Evolutionary conservation across 495 filamentous ascomycete species (phyloP), one percentile per base, ranked within the genome.

Genomic region (Coniosporium apollinis): DNA sequence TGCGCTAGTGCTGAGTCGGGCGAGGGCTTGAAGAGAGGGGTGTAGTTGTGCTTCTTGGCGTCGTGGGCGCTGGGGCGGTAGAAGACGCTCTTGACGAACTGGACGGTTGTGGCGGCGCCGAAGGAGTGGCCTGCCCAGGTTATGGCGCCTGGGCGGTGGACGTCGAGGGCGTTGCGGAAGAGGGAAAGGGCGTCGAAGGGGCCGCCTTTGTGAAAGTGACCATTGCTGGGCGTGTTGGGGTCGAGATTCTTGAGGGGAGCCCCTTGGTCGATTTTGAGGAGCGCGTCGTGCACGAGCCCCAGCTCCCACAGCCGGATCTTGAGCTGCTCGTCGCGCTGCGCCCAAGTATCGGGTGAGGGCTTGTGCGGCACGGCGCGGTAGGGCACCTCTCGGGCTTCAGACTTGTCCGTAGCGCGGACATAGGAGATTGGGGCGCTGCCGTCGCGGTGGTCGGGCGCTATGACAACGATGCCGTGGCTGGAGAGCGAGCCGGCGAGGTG

Each of bases 371-470:
- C 54, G 13, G 55, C 56, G 14, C 40, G 22, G 42, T 74, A 75
- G 5, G 62, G 50, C 0, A 64, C 41, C 25, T 49, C 55, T 7
- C 51, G 39, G 29, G 19, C 28, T 24, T 44, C 33, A 26, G 43
- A 39, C 31, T 43, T 40, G 28, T 36, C 38, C 25, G 51, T 56
- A 33, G 46, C 48, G 26, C 57, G 52, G 28, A 87, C 57, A 38
- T 70, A 68, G 0, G 75, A 67, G 19, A 82, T 62, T 2, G 79
- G 73, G 2, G 70, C 65, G 41, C 69, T 79, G 19, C 77, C 77
- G 44, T 87, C 81, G 18, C 82, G 60, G 45, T 86, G 81, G 36
- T 87, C 82, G 1, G 76, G 67, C 11, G 77, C 79, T 22, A 82
- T 52, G 1, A 86, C 82, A 5, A 85, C 68, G 7, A 82, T 58